Conservation (phyloP, 768 basidiomycete species). For the Pseudohyphozyma bogoriensis region DNA sequence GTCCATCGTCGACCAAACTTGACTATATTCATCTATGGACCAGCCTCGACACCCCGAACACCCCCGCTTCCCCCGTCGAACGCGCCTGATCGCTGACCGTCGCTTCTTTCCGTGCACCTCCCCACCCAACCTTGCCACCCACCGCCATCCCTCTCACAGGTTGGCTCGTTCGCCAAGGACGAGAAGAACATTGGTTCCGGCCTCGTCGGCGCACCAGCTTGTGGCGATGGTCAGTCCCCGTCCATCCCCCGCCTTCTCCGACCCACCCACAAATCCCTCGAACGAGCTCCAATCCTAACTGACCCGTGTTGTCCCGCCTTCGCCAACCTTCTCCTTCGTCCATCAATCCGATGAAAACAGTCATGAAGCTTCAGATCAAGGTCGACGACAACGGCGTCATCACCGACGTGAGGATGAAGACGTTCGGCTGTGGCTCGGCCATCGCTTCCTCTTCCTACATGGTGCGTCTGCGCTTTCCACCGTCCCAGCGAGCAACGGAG, state of each 20-base stretch:
- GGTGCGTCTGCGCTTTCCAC: conserved; percentile 40
- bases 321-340: conserved; percentile 8
- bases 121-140: not conserved
- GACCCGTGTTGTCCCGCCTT: not conserved
- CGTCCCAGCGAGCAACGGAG: not conserved
- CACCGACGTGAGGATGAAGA: conserved; percentile 98
- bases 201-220: conserved; percentile 59
- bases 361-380: conserved; percentile 98
- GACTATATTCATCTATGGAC: conserved; percentile 31
- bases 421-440: conserved; percentile 95
- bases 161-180: conserved; percentile 87
- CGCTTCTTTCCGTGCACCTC: too few relatives aligned
- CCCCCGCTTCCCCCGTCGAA: not conserved
- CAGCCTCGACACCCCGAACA: not conserved
- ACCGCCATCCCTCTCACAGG: conserved; percentile 45
- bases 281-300: not conserved
- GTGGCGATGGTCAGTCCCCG: conserved; percentile 32
- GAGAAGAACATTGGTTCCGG: conserved; percentile 92
- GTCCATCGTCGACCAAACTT: too few relatives aligned
- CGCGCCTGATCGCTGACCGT: conserved; percentile 37
- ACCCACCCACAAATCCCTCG: not conserved
- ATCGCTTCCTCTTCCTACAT: conserved; percentile 97
- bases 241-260: not conserved
- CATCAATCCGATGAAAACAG: conserved; percentile 36
- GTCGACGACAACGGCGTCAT: conserved; percentile 92